Evolutionary conservation across 1,284 basidiomycete genomes (phyloP).

Genomic region (Pseudozyma flocculosa): DNA sequence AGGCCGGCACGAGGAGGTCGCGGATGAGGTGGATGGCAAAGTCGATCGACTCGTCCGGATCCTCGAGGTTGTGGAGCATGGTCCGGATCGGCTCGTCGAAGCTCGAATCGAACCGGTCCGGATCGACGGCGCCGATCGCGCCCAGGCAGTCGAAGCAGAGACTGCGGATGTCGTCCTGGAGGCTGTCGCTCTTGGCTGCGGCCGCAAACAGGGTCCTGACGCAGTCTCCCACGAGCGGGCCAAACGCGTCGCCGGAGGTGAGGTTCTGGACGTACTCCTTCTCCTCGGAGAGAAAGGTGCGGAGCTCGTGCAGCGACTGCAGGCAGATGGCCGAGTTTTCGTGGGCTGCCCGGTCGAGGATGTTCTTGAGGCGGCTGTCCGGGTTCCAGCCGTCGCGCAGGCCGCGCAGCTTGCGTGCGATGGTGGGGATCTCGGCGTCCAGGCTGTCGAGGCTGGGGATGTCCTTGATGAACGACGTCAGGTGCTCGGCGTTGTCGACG

Average conservation of each 20-base stretch:
- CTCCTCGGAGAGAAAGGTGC: conserved; percentile 55
- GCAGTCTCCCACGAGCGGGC: conserved; percentile 72
- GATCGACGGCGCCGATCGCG: conserved; percentile 90
- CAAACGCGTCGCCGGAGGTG: conserved; percentile 68
- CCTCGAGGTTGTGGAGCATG: conserved; percentile 78
- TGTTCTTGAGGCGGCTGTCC: conserved; percentile 64
- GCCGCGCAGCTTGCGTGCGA: conserved; percentile 45
- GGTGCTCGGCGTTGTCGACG: conserved; percentile 64
- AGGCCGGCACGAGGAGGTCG: conserved; percentile 85
- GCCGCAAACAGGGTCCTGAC: conserved; percentile 72
- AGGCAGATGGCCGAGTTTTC: conserved; percentile 80
- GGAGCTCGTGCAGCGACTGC: conserved; percentile 77
- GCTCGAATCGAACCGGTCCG: conserved; percentile 80
- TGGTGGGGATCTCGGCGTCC: conserved; percentile 48
- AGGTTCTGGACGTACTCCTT: conserved; percentile 34
- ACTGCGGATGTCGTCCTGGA: conserved; percentile 61
- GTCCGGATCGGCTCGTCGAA: conserved; percentile 69
- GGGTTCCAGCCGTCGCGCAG: conserved; percentile 61
- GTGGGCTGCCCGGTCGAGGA: conserved; percentile 74
- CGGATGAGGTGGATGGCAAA: conserved; percentile 86
- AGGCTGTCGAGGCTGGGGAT: conserved; percentile 62
- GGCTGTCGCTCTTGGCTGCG: conserved; percentile 67
- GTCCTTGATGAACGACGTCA: conserved; percentile 67
- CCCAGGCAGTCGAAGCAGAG: conserved; percentile 85
- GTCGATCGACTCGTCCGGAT: conserved; percentile 73